These are phyloP conservation scores for Cymbopogon flexuosus DNA, from an alignment of 202 grass and related monocot species.

Conservation along the genomic window DNA sequence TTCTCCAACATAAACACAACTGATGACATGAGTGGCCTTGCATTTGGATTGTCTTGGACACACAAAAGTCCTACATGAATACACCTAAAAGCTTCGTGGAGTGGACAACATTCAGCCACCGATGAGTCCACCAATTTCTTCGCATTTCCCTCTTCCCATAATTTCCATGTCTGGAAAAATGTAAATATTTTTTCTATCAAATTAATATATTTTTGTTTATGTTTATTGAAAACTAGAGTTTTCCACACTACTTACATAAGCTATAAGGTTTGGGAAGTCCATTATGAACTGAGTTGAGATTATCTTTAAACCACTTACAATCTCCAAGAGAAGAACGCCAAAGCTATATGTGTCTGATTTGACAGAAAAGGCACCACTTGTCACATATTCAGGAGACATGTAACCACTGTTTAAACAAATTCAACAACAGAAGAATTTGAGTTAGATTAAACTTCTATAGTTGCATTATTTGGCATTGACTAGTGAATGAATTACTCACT, in stretches of 20 bases:
- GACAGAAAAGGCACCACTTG: slow-evolving; percentile 52
- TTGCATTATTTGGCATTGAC: neutral
- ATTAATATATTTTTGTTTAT: neutral
- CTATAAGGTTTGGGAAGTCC: slow-evolving; percentile 30
- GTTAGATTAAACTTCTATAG: neutral
- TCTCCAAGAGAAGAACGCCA: slow-evolving; percentile 60
- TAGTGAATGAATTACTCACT: slow-evolving; percentile 33
- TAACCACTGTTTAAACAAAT: slow-evolving; percentile 47
- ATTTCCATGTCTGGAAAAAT: slow-evolving; percentile 39
- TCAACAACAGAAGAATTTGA: neutral
- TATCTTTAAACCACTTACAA: slow-evolving; percentile 44
- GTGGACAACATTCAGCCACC: slow-evolving; percentile 11
- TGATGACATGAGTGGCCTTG: slow-evolving; percentile 45
- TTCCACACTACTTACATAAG: slow-evolving; percentile 43
- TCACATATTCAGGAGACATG: slow-evolving; percentile 68
- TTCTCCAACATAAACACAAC: slow-evolving; percentile 47
- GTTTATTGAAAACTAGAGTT: neutral
- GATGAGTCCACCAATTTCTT: slow-evolving; percentile 28
- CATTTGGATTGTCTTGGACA: slow-evolving; percentile 43
- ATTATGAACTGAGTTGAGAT: neutral
- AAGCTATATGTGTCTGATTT: slow-evolving; percentile 71
- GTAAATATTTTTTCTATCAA: neutral
- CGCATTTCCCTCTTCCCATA: slow-evolving; percentile 47
- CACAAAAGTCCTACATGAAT: slow-evolving; percentile 53
- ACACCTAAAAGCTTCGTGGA: slow-evolving; percentile 35